Evolutionary conservation across 768 basidiomycete species (phyloP).

Genomic region (Collybia sp.): DNA sequence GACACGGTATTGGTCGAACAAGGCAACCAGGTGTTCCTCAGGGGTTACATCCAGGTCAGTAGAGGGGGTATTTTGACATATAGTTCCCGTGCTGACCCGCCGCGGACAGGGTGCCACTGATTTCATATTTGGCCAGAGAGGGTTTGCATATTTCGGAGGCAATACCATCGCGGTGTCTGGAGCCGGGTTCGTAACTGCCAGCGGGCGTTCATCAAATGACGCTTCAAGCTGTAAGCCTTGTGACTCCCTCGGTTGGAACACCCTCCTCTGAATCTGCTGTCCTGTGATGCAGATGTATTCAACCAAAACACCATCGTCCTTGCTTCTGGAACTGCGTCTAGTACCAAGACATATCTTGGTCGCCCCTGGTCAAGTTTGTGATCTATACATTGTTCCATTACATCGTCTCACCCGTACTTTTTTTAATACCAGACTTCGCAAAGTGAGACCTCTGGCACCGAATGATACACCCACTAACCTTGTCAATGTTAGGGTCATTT

Average conservation of each 20-base stretch:
- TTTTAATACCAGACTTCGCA: slow-evolving; percentile 28
- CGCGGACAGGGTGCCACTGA: slow-evolving; percentile 37
- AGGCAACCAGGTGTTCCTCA: slow-evolving; percentile 45
- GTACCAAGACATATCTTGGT: slow-evolving; percentile 37
- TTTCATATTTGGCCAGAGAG: slow-evolving; percentile 45
- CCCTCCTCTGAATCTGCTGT: neutral
- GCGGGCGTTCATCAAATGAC: slow-evolving; percentile 42
- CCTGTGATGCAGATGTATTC: slow-evolving; percentile 33
- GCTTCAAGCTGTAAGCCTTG: slow-evolving; percentile 35
- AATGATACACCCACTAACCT: neutral
- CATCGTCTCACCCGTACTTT: neutral
- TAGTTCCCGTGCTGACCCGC: neutral
- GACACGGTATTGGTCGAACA: slow-evolving; percentile 41
- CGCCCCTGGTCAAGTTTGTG: slow-evolving; percentile 42
- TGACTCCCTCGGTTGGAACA: neutral
- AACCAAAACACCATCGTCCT: slow-evolving; percentile 39
- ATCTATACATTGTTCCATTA: neutral
- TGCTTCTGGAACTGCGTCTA: slow-evolving; percentile 31
- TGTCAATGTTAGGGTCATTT: slow-evolving; percentile 35
- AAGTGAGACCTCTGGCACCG: slow-evolving; percentile 24
- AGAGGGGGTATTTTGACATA: neutral
- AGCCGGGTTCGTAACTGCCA: slow-evolving; percentile 43
- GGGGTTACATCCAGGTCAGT: slow-evolving; percentile 41
- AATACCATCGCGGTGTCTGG: slow-evolving; percentile 43
- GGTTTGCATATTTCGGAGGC: slow-evolving; percentile 41